Evolutionary conservation across 1,139 yeast species (phyloP).

Genomic region (Saccharomyces hybrid): DNA sequence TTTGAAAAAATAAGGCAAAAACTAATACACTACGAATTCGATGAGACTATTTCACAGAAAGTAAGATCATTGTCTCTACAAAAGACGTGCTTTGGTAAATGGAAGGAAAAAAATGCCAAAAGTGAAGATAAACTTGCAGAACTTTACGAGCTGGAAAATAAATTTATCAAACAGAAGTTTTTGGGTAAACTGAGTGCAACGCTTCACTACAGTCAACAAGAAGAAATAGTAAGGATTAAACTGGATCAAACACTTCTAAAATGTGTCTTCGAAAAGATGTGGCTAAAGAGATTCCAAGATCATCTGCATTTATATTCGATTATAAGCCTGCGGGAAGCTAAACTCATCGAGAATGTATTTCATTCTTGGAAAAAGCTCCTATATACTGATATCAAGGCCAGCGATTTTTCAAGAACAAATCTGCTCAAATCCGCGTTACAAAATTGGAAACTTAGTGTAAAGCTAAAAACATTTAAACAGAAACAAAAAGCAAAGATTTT

Average conservation of each 20-base stretch:
- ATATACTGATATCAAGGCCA: neutral
- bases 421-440: neutral
- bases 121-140: neutral
- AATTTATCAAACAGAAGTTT: neutral
- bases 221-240: neutral
- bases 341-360: neutral
- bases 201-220: neutral
- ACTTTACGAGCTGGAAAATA: neutral
- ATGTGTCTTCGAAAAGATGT: neutral
- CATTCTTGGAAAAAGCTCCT: neutral
- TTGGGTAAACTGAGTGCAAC: neutral
- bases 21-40: neutral
- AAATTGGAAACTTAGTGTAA: neutral
- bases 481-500: neutral
- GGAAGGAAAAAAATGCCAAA: neutral
- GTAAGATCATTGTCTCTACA: neutral
- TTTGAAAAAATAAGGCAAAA: neutral
- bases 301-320: neutral
- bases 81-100: neutral
- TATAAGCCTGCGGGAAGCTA: neutral
- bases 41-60: neutral
- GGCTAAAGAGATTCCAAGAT: neutral
- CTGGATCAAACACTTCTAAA: neutral
- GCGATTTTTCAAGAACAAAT: neutral
- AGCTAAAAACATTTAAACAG: neutral